These are phyloP conservation scores for Luvunga scandens DNA, from an alignment of 345 rosid genomes.

Conservation along the genomic window DNA sequence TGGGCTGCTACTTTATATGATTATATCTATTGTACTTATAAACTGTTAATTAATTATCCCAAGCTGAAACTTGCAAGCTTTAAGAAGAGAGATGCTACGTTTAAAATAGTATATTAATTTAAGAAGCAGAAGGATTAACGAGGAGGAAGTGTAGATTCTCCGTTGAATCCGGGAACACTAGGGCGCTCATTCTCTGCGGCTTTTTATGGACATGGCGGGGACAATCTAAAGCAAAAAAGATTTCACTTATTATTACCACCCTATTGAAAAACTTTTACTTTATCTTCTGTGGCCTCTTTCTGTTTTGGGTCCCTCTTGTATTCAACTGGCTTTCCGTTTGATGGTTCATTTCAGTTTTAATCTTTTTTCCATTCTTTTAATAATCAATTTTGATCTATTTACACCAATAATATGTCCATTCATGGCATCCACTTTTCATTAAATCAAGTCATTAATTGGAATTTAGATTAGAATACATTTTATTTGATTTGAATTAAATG, in stretches of 20 bases:
- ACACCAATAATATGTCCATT: too few relatives aligned
- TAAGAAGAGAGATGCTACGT: neutral
- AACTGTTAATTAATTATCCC: neutral
- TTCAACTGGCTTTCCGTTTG: too few relatives aligned
- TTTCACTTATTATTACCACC: neutral
- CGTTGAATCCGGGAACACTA: conserved; percentile 12
- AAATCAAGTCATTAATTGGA: neutral
- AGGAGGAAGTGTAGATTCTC: neutral
- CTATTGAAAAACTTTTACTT: neutral
- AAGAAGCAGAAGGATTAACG: neutral
- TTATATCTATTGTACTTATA: neutral
- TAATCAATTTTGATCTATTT: too few relatives aligned
- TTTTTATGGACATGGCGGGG: conserved; percentile 17
- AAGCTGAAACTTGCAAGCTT: neutral
- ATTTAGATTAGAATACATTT: too few relatives aligned
- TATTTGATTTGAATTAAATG: too few relatives aligned
- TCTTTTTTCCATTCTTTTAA: too few relatives aligned
- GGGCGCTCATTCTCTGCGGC: neutral
- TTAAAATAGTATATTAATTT: neutral
- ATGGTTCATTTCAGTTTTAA: neutral
- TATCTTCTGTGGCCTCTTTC: conserved; percentile 5
- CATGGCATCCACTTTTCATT: neutral
- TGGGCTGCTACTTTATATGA: neutral
- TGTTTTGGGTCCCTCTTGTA: neutral
- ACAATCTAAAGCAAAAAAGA: neutral